These are phyloP conservation scores for Helminthosporium solani DNA, from an alignment of 2,329 filamentous ascomycete species.

Conservation along the genomic window DNA sequence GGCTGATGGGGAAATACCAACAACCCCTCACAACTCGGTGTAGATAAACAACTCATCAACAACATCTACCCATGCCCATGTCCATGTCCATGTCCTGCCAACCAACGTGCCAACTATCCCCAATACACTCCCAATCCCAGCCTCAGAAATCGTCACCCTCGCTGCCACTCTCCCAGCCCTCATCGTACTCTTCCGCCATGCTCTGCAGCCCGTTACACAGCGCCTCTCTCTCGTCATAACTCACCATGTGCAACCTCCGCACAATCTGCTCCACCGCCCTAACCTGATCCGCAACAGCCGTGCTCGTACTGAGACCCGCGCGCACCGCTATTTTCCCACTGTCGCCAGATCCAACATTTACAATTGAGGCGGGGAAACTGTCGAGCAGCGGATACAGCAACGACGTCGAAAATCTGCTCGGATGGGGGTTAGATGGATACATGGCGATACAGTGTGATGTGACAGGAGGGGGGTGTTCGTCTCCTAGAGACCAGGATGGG, in stretches of 20 bases:
- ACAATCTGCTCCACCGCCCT: conserved; percentile 66
- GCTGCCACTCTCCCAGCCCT: conserved; percentile 71
- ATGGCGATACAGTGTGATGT: too few species aligned
- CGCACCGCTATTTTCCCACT: conserved; percentile 48
- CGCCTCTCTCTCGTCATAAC: conserved; percentile 77
- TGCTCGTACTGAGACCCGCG: conserved; percentile 68
- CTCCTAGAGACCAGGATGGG: too few species aligned
- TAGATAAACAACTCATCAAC: too few species aligned
- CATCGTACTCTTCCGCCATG: conserved; percentile 84
- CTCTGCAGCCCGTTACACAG: conserved; percentile 79
- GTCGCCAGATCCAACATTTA: conserved; percentile 50
- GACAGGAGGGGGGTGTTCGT: too few species aligned
- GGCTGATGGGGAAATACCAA: not conserved
- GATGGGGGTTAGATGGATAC: too few species aligned
- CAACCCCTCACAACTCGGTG: not conserved
- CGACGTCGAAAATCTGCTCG: conserved; percentile 53
- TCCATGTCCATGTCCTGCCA: too few species aligned
- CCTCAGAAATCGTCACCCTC: conserved; percentile 62
- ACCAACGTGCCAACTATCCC: not conserved
- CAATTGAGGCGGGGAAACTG: conserved; percentile 75
- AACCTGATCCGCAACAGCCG: conserved; percentile 68
- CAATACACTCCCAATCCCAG: too few species aligned
- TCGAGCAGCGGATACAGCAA: conserved; percentile 76
- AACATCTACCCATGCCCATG: too few species aligned
- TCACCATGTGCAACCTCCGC: conserved; percentile 60